Evolutionary conservation across 2,329 filamentous ascomycete genomes (phyloP).

Genomic region (Nemania serpens): DNA sequence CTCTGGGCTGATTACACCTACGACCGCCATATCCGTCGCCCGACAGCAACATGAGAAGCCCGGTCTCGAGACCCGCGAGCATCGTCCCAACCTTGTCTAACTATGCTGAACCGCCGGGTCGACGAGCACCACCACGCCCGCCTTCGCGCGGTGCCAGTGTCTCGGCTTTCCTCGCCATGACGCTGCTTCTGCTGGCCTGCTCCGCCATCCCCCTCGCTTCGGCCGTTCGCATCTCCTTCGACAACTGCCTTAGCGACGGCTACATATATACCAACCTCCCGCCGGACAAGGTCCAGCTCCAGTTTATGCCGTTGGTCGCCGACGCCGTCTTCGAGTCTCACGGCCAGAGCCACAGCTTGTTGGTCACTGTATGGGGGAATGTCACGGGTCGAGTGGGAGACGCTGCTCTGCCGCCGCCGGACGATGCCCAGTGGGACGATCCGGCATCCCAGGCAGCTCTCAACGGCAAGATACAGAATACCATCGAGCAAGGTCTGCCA

Average conservation of each 20-base stretch:
- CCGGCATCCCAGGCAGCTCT: constrained; percentile 60
- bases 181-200: constrained; percentile 46
- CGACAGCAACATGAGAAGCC: constrained; percentile 36
- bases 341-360: constrained; percentile 66
- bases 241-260: constrained; percentile 77
- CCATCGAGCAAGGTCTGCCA: constrained; percentile 51
- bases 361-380: constrained; percentile 86
- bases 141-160: constrained; percentile 1
- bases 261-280: constrained; percentile 54
- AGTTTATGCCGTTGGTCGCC: constrained; percentile 78
- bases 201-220: constrained; percentile 49
- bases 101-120: constrained; percentile 15
- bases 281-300: constrained; percentile 63
- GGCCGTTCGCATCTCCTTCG: constrained; percentile 74
- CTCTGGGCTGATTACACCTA: constrained; percentile 28
- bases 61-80: constrained; percentile 17
- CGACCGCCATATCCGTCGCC: constrained; percentile 16
- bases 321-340: constrained; percentile 73
- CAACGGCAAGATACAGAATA: constrained; percentile 76
- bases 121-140: constrained; percentile 6
- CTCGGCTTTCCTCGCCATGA: constrained; percentile 10
- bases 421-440: constrained; percentile 62
- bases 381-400: constrained; percentile 73
- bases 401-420: constrained; percentile 62
- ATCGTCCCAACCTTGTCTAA: constrained; percentile 12